Evolutionary conservation across 164 flowering plant genomes (phyloP).

Genomic region (Vitis rotundifolia): DNA sequence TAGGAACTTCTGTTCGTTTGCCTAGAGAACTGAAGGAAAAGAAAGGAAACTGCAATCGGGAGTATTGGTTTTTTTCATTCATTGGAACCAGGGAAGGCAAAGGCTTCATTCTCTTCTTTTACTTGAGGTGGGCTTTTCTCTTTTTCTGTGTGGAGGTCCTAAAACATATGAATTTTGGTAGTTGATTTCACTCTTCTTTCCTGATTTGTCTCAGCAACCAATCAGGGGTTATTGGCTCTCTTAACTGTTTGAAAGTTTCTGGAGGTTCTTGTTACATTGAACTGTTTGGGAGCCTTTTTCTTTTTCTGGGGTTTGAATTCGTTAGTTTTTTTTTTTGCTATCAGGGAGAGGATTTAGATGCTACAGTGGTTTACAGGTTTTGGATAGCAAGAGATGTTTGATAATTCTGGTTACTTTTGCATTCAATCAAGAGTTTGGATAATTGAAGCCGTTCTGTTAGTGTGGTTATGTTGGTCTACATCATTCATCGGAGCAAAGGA

Average conservation of each 20-base stretch:
- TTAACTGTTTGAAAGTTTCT: not conserved
- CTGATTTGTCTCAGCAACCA: not conserved
- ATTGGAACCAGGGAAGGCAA: too few relatives aligned
- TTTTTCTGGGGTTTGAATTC: not conserved
- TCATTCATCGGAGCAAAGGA: slow-evolving; percentile 19
- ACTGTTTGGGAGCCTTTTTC: not conserved
- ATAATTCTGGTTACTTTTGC: slow-evolving; percentile 4
- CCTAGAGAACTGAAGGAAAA: too few relatives aligned
- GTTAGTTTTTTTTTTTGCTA: not conserved
- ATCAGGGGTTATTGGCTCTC: not conserved
- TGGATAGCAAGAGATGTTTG: not conserved
- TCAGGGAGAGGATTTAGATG: slow-evolving; percentile 2
- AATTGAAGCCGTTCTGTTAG: slow-evolving; percentile 9
- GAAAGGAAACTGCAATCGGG: too few relatives aligned
- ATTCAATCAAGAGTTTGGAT: slow-evolving; percentile 8
- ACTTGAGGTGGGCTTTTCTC: too few relatives aligned
- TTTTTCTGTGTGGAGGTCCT: too few relatives aligned
- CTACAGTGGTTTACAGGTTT: not conserved
- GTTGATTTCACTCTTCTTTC: too few relatives aligned
- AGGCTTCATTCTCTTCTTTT: too few relatives aligned
- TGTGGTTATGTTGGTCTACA: slow-evolving; percentile 18
- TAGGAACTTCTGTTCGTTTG: too few relatives aligned
- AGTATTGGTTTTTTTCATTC: too few relatives aligned
- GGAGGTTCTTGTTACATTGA: not conserved
- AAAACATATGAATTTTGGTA: too few relatives aligned